phyloP scores from a whole-genome alignment of 176 grass and related monocot species.

The Musa acuminata region DNA sequence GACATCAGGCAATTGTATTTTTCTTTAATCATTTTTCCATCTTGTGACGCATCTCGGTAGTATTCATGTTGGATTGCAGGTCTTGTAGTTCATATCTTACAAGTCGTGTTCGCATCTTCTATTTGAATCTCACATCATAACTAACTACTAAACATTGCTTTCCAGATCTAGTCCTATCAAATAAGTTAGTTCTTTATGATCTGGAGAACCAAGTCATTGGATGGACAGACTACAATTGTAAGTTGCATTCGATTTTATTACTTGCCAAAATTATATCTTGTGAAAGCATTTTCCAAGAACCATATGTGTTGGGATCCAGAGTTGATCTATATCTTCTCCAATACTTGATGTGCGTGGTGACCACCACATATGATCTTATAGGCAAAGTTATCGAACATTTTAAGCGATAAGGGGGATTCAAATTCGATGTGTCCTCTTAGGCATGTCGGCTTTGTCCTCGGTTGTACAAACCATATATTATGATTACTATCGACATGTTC shows the following conservation, averaged over 20 bases:
- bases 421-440: no score
- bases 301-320: background rate
- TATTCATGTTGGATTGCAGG: background rate
- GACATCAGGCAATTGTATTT: no score
- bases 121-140: background rate
- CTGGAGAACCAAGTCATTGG: conserved; percentile 90
- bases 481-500: no score
- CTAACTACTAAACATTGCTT: conserved; percentile 1
- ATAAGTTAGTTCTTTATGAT: conserved; percentile 87
- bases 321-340: background rate
- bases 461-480: no score
- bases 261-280: background rate
- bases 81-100: background rate
- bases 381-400: no score
- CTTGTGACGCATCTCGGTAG: no score
- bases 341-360: no score
- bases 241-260: conserved; percentile 9
- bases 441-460: no score
- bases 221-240: conserved; percentile 93
- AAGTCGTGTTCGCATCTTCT: background rate
- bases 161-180: conserved; percentile 86
- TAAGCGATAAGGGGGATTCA: no score
- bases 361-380: no score
- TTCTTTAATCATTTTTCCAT: no score
- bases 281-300: background rate